phyloP scores from a whole-genome alignment of 2,329 filamentous ascomycete species.

The Monosporascus sp. region DNA sequence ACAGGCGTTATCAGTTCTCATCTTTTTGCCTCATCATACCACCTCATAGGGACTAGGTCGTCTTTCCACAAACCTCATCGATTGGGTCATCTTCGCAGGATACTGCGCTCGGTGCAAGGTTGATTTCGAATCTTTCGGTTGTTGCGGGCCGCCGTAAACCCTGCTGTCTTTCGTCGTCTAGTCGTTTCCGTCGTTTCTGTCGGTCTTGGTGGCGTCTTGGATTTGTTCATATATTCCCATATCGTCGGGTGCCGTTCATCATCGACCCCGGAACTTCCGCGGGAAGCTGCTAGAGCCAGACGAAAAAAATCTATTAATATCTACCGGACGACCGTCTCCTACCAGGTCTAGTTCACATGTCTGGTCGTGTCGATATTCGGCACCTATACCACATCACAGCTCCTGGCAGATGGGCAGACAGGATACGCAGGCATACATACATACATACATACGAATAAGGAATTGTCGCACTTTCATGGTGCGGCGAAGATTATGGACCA shows the following conservation, averaged over 20 bases:
- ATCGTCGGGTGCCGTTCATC: background rate
- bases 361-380: no score
- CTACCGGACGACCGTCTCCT: background rate
- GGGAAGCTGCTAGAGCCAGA: background rate
- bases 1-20: background rate
- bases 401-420: background rate
- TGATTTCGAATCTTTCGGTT: background rate
- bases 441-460: background rate
- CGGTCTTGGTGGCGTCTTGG: background rate
- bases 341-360: no score
- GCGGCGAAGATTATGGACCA: background rate
- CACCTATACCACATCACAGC: background rate
- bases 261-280: background rate
- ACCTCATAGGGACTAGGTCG: background rate
- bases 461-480: background rate
- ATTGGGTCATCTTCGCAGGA: background rate
- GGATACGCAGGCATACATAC: background rate
- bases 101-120: background rate
- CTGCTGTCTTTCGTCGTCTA: background rate
- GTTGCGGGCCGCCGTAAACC: background rate
- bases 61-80: background rate
- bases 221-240: background rate
- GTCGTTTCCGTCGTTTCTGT: background rate
- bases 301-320: background rate
- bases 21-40: background rate